Evolutionary conservation across 441 rosid genomes (phyloP), one percentile per base, ranked within the genome.

Genomic region (Erodium moschatum): DNA sequence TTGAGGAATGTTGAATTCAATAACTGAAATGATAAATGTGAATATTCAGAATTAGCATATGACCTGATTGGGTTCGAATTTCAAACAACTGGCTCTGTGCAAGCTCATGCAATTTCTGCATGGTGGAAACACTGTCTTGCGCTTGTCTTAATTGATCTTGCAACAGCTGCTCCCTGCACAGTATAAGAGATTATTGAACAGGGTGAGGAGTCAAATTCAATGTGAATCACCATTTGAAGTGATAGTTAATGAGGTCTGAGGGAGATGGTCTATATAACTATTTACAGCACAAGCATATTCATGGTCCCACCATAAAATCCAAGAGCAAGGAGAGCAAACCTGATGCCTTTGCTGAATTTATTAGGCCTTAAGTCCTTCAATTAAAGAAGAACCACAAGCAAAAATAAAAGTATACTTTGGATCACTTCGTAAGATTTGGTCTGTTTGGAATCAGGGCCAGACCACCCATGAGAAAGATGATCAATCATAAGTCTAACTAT

Each of bases 71-170:
- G 69, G 78, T 70, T 61, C 74, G 78, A 9, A 75, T 64, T 71
- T 75, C 78, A 67, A 75, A 75, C 67, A 75, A 68, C 54, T 75
- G 78, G 69, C 74, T 75, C 65, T 75, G 78, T 10, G 78, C 78
- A 62, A 75, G 74, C 65, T 75, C 78, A 20, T 75, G 78, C 60
- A 75, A 71, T 64, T 75, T 75, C 71, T 75, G 78, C 74, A 75
- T 75, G 24, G 70, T 75, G 68, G 78, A 75, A 54, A 72, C 78
- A 54, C 78, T 75, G 18, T 75, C 78, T 64, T 72, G 67, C 29
- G 78, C 74, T 56, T 75, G 78, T 71, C 78, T 71, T 69, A 75
- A 33, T 67, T 75, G 78, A 71, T 75, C 78, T 75, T 75, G 78
- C 74, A 75, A 72, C 33, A 54, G 62, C 29, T 67, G 78, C 66